These are phyloP conservation scores for Lachancea dasiensis DNA, from an alignment of 805 yeast genomes.

Conservation along the genomic window DNA sequence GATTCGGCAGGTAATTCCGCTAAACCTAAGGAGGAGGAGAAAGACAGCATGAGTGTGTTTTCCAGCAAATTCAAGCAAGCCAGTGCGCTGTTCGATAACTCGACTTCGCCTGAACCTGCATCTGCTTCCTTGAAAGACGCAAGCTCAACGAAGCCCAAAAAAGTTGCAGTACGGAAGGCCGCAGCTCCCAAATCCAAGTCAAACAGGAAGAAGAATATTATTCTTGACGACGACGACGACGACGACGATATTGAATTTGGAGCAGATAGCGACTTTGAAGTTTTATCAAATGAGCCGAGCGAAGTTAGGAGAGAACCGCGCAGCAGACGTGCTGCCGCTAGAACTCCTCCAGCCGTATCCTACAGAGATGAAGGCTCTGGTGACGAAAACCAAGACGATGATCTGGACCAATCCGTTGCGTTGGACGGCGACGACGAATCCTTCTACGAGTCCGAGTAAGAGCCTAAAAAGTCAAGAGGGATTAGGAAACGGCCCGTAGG, in stretches of 20 bases:
- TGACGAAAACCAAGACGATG: conserved; percentile 23
- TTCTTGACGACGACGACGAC: conserved; percentile 1
- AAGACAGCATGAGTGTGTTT: conserved; percentile 22
- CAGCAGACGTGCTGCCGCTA: conserved; percentile 17
- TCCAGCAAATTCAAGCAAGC: conserved; percentile 30
- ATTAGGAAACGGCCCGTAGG: too few species aligned
- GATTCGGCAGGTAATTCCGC: conserved; percentile 2
- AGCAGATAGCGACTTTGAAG: neutral
- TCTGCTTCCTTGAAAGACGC: too few species aligned
- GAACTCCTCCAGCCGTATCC: conserved; percentile 17
- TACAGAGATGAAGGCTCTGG: conserved; percentile 25
- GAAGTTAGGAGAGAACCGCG: conserved; percentile 1
- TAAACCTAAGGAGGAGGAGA: conserved; percentile 12
- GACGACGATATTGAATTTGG: conserved; percentile 22
- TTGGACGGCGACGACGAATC: conserved; percentile 11
- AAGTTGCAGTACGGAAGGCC: conserved; percentile 1
- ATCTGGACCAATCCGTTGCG: conserved; percentile 7
- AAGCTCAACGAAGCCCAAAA: conserved; percentile 2
- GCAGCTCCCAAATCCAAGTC: conserved; percentile 1
- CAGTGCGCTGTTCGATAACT: conserved; percentile 25
- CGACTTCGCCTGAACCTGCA: neutral
- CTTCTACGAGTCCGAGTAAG: conserved; percentile 11
- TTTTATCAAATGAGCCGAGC: conserved; percentile 1
- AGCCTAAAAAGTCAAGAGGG: too few species aligned
- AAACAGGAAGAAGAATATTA: neutral